phyloP scores from a whole-genome alignment of 768 basidiomycete genomes.

The Pholiota microspora region DNA sequence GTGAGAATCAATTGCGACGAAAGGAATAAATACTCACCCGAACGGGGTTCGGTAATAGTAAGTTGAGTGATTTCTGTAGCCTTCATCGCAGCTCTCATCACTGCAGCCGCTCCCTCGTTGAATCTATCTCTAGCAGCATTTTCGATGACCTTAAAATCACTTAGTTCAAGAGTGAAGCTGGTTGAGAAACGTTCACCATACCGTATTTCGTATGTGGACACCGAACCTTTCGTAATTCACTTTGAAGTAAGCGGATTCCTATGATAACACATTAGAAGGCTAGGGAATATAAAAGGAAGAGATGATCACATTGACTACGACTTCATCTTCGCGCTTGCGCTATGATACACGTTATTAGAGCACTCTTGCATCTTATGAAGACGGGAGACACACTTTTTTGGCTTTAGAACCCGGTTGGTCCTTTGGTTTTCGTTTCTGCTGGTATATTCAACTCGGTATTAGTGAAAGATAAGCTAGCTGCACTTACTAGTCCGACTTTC shows the following conservation, averaged over 20 bases:
- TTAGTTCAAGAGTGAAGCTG: conserved; percentile 8
- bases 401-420: conserved; percentile 46
- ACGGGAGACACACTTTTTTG: conserved; percentile 45
- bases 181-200: conserved; percentile 23
- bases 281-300: conserved; percentile 3
- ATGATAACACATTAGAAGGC: conserved; percentile 10
- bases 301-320: conserved; percentile 63
- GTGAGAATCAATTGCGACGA: neutral
- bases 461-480: neutral
- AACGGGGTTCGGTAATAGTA: conserved; percentile 56
- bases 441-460: conserved; percentile 20
- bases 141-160: conserved; percentile 64
- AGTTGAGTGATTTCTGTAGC: conserved; percentile 65
- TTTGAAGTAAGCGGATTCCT: conserved; percentile 78
- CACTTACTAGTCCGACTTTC: conserved; percentile 67
- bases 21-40: conserved; percentile 41
- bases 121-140: conserved; percentile 75
- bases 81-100: conserved; percentile 70
- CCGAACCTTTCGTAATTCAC: conserved; percentile 90
- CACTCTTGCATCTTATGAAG: neutral
- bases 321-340: conserved; percentile 52
- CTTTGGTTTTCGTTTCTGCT: conserved; percentile 62
- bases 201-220: conserved; percentile 83
- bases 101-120: conserved; percentile 70
- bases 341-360: conserved; percentile 4